Evolutionary conservation across 768 basidiomycete species (phyloP).

Genomic region (Leccinum broughii): DNA sequence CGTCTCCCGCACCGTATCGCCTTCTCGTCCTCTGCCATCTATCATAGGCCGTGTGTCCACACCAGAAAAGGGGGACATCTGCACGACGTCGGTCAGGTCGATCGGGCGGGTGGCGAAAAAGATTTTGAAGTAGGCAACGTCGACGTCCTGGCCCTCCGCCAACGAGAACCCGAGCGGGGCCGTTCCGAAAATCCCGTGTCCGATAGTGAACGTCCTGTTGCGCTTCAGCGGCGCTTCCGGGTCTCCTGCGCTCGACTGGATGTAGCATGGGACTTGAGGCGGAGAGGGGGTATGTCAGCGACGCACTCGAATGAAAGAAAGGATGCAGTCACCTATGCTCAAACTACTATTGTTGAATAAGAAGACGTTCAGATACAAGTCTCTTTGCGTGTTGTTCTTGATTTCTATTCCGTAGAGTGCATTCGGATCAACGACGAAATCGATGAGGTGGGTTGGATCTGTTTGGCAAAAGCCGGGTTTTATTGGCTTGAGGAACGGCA

Average conservation of each 20-base stretch:
- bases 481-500: not conserved
- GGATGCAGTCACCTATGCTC: not conserved
- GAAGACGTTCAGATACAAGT: not conserved
- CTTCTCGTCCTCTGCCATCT: not conserved
- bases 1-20: not conserved
- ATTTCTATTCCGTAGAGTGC: conserved; percentile 2
- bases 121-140: not conserved
- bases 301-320: not conserved
- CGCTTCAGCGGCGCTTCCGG: not conserved
- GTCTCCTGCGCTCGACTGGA: not conserved
- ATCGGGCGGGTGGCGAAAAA: not conserved
- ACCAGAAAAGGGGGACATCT: conserved; percentile 17
- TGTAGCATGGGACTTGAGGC: not conserved
- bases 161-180: conserved; percentile 6
- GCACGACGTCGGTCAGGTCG: not conserved
- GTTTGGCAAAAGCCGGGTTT: not conserved
- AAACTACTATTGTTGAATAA: not conserved
- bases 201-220: not conserved
- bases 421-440: not conserved
- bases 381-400: conserved; percentile 8
- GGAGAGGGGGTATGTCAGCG: not conserved
- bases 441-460: not conserved
- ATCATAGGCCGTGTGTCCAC: not conserved
- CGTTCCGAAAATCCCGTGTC: not conserved
- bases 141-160: not conserved